phyloP scores from a whole-genome alignment of 2,329 filamentous ascomycete species.

The Helotiales sp. region DNA sequence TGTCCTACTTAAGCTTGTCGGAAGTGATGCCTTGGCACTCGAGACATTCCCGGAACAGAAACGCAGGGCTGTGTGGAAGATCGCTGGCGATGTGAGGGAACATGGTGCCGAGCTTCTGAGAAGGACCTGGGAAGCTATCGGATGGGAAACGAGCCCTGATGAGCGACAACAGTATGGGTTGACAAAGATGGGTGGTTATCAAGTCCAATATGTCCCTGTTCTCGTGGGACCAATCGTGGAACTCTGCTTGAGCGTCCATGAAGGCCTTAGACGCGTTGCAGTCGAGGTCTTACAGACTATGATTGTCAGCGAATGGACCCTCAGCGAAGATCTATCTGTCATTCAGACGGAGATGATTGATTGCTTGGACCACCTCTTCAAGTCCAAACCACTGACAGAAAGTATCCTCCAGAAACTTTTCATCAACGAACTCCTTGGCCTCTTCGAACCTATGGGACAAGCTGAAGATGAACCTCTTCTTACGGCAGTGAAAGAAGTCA shows the following conservation, averaged over 20 bases:
- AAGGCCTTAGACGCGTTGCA: constrained; percentile 83
- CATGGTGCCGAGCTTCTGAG: constrained; percentile 83
- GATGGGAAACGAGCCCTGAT: constrained; percentile 87
- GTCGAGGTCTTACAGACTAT: constrained; percentile 95
- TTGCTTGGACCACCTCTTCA: constrained; percentile 86
- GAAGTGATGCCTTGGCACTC: constrained; percentile 82
- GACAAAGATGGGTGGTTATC: constrained; percentile 87
- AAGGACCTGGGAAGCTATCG: constrained; percentile 90
- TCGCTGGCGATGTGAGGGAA: constrained; percentile 93
- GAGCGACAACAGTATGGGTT: constrained; percentile 77
- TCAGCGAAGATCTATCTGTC: constrained; percentile 87
- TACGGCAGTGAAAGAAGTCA: constrained; percentile 72
- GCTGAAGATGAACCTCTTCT: constrained; percentile 73
- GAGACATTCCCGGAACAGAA: constrained; percentile 98
- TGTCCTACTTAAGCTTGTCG: constrained; percentile 83
- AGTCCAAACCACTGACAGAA: constrained; percentile 83
- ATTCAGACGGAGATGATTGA: constrained; percentile 98
- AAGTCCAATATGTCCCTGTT: constrained; percentile 95
- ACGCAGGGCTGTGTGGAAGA: constrained; percentile 95
- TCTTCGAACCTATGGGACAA: constrained; percentile 72
- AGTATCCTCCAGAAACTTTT: constrained; percentile 91
- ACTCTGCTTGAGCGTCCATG: constrained; percentile 92
- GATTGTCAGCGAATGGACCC: constrained; percentile 97
- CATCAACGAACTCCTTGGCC: constrained; percentile 77
- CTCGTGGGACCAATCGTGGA: constrained; percentile 90